These are phyloP conservation scores for Turnera subulata DNA, from an alignment of 345 rosid genomes.

Conservation along the genomic window DNA sequence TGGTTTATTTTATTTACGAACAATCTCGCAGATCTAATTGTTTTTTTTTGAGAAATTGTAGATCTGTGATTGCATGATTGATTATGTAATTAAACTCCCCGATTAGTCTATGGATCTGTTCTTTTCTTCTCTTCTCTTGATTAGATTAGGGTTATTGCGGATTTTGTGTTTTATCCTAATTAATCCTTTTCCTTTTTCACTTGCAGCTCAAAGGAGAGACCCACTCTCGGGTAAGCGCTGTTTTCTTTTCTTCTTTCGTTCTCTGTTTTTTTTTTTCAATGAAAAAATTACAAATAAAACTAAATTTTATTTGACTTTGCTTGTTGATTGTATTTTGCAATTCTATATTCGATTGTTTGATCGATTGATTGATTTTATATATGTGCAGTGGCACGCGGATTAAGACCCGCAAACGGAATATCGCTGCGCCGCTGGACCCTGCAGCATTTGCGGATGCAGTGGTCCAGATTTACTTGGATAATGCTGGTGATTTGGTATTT, in stretches of 20 bases:
- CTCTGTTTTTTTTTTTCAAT: not conserved
- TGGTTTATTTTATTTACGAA: no score
- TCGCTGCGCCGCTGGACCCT: conserved; percentile 97
- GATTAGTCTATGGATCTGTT: no score
- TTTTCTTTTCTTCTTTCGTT: not conserved
- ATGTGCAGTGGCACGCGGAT: conserved; percentile 96
- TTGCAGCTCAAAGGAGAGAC: conserved; percentile 37
- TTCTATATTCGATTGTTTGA: not conserved
- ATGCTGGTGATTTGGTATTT: conserved; percentile 95
- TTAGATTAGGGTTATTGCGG: not conserved
- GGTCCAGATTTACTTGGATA: conserved; percentile 93
- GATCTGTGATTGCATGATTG: no score
- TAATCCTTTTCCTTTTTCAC: not conserved
- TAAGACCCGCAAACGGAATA: conserved; percentile 99
- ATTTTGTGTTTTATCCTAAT: not conserved
- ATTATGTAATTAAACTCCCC: no score
- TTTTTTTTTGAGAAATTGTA: not conserved
- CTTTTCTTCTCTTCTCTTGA: not conserved
- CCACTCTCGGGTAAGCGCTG: conserved; percentile 30
- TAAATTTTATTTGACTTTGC: not conserved
- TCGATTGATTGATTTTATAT: not conserved
- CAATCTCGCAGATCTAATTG: not conserved
- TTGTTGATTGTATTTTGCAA: not conserved
- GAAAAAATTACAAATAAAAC: no score
- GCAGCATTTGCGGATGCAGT: conserved; percentile 96